Base-by-base conservation (phyloP, 2,329 filamentous ascomycete genomes). In the Penicillium glabrum region DNA sequence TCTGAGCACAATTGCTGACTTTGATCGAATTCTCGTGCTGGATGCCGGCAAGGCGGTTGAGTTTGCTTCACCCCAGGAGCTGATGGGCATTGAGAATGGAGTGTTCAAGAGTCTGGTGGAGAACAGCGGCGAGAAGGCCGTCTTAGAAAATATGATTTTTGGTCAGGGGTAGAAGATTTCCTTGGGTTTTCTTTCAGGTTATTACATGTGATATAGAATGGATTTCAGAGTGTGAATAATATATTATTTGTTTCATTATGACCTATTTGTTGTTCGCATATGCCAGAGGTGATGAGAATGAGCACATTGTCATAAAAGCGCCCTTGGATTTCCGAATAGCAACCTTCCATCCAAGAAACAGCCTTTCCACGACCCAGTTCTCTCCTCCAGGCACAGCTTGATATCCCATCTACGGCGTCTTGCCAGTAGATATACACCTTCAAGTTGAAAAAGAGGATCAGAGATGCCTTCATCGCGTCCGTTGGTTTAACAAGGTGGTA, bases 401-500 rank as follows among this genome's bases (percentile, higher is more conserved):
- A 35, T 47, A 39, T 41, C 27, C 29, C 11, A 43, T 53, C 59
- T 57, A 59, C 51, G 33, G 53, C 51, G 19, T 39, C 37, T 49
- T 48, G 58, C 57, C 56, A 56, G 47, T 58, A 56, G 33, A 50
- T 46, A 57, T 53, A 75, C 72, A 74, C 72, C 72, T 48, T 83
- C 84, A 86, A 86, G 82, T 75, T 56, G 35, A 49, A 48, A 77
- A 77, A 50, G 77, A 59, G 68, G 65, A 70, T 98, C 93, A 98
- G 93, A 97, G 91, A 90, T 96, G 89, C 91, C 89, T 88, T 89
- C 84, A 89, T 91, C 86, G 93, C 95, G 93, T 96, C 87, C 93
- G 93, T 91, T 21, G 60, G 80, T 81, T 85, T 91, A 96, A 97
- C 92, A 98, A 97, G 93, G 89, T 71, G 79, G 83, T 96, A 93